Evolutionary conservation across 2,329 filamentous ascomycete genomes (phyloP).

Genomic region (Colletotrichum euphorbiae): DNA sequence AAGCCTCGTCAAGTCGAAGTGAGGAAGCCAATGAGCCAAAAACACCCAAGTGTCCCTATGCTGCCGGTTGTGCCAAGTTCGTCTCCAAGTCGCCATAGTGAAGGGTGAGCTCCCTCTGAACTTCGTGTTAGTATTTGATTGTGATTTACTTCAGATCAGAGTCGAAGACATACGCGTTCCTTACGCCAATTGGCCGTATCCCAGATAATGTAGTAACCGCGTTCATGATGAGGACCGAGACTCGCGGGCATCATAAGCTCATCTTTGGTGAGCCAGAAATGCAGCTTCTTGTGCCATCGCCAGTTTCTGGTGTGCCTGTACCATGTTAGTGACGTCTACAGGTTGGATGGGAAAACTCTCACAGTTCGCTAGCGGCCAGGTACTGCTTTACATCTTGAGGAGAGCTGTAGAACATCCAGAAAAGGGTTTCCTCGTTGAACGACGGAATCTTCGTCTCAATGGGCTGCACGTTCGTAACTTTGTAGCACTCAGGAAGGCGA

Average conservation of each 20-base stretch:
- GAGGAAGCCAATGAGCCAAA: slow-evolving; percentile 26
- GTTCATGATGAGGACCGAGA: slow-evolving; percentile 68
- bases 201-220: slow-evolving; percentile 76
- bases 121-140: slow-evolving; percentile 8
- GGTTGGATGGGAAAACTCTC: slow-evolving; percentile 45
- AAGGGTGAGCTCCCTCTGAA: slow-evolving; percentile 69
- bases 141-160: no score
- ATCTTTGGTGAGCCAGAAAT: slow-evolving; percentile 76
- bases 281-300: slow-evolving; percentile 76
- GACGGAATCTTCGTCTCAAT: slow-evolving; percentile 74
- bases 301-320: slow-evolving; percentile 71
- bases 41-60: slow-evolving; percentile 14
- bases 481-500: slow-evolving; percentile 73
- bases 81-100: slow-evolving; percentile 73
- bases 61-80: slow-evolving; percentile 42
- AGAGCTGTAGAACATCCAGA: slow-evolving; percentile 78
- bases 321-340: background rate
- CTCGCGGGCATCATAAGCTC: slow-evolving; percentile 73
- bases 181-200: slow-evolving; percentile 72
- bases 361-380: slow-evolving; percentile 73
- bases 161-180: slow-evolving; percentile 64
- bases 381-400: slow-evolving; percentile 72
- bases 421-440: slow-evolving; percentile 76
- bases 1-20: slow-evolving; percentile 25
- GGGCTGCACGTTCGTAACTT: slow-evolving; percentile 73